Base-by-base conservation (phyloP, 1,139 yeast species). In the Blastobotrys malaysiensis region DNA sequence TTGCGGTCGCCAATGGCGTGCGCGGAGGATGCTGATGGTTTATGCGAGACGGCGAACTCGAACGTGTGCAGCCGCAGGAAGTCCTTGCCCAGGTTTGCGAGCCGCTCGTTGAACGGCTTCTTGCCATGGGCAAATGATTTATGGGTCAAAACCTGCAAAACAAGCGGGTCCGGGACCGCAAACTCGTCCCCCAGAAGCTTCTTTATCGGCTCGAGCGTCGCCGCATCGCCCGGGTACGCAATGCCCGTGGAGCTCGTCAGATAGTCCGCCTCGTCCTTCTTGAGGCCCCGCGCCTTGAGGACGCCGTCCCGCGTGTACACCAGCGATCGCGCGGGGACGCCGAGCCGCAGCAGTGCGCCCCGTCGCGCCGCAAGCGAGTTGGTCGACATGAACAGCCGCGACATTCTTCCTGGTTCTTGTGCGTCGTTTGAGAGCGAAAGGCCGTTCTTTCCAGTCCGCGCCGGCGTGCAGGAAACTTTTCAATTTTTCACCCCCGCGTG, bases 81-180 rank as follows among this genome's bases (percentile, higher is more conserved):
- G 67, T 86, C 88, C 45, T 81, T 73, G n/a, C 98, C 98, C 71
- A 88, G 74, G 51, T 85, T 79, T 22, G 88, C 78, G 64, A 91
- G 76, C 69, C 86, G 87, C 67, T 89, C 96, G 71, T 91, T 91
- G 71, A 86, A 88, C 18, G 97, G 97, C 64, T 84, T 83, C 58
- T 81, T 77, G 14, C 96, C 97, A 71, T 88, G 95, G 7, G 95
- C 95, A 76, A 90, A 91, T 45, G 96, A 88, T 73, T 91, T 91
- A 73, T 91, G 97, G 11, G 97, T 90, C 64, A 90, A 74, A 39
- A 87, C 83, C 72, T 91, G 97, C 58, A 89, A 73, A 43, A 86
- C 75, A 57, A 87, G 63, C 19, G 68, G 63, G 24, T 77, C 73
- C 6, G 75, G 70, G 43, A 79, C 65, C 21, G 60, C 55, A 60